Conservation (phyloP, 2,329 filamentous ascomycete genomes). For the Aspergillus udagawae region DNA sequence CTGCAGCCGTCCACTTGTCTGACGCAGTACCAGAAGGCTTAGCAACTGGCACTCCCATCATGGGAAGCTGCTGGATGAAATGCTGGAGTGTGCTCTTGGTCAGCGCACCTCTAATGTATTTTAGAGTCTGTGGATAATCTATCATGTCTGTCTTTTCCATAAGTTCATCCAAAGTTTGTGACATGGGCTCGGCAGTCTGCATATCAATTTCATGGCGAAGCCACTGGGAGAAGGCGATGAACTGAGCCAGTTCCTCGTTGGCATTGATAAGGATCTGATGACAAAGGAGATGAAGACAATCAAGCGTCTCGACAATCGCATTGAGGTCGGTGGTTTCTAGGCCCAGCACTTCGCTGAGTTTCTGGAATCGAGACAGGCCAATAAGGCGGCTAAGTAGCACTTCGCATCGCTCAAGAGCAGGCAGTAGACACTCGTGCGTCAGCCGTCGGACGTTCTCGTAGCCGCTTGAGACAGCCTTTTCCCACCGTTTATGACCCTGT, state of each 20-base stretch:
- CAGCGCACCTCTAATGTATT: conserved; percentile 72
- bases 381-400: conserved; percentile 78
- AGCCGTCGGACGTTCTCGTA: conserved; percentile 73
- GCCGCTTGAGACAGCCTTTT: conserved; percentile 75
- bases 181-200: conserved; percentile 60
- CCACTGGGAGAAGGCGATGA: conserved; percentile 77
- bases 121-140: conserved; percentile 67
- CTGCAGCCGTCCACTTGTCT: conserved; percentile 39
- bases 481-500: conserved; percentile 90
- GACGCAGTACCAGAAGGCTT: conserved; percentile 36
- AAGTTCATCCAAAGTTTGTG: conserved; percentile 62
- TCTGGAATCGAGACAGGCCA: conserved; percentile 78
- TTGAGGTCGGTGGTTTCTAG: conserved; percentile 62
- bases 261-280: conserved; percentile 68
- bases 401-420: conserved; percentile 76
- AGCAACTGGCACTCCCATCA: conserved; percentile 24
- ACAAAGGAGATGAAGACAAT: conserved; percentile 69
- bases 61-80: conserved; percentile 47
- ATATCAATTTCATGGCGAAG: conserved; percentile 77
- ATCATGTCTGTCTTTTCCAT: conserved; percentile 73
- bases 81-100: conserved; percentile 60
- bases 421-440: conserved; percentile 82
- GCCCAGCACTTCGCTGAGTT: conserved; percentile 61
- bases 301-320: conserved; percentile 61
- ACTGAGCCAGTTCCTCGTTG: conserved; percentile 74